Percentiles rank a stretch among this genome's conserved stretches.
Conservation (phyloP, 208 protist genomes). For the Strigomonas oncopelti region DNA sequence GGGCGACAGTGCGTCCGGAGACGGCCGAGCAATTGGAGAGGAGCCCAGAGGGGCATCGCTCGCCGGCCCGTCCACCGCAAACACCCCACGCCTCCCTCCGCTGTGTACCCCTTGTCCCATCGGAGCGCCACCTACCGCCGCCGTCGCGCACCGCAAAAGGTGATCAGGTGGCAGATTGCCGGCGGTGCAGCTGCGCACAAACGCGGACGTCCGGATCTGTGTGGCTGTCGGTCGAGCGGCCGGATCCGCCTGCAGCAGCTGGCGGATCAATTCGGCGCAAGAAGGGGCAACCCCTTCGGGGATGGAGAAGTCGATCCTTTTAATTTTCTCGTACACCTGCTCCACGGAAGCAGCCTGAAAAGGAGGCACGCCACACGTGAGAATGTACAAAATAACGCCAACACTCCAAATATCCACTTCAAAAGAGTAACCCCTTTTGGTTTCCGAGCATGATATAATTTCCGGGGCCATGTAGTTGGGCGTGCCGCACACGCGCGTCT, state of each 20-base stretch:
- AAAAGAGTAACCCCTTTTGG: constrained; percentile 76
- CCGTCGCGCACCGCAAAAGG: too few species aligned
- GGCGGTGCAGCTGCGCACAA: background rate
- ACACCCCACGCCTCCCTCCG: too few species aligned
- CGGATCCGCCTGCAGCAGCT: constrained; percentile 75
- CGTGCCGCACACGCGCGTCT: constrained; percentile 91
- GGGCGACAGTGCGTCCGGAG: too few species aligned
- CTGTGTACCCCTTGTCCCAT: too few species aligned
- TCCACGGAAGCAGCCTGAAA: constrained; percentile 74
- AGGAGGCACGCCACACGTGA: constrained; percentile 76
- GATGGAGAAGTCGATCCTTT: constrained; percentile 69
- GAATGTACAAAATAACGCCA: constrained; percentile 90
- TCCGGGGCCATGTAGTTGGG: constrained; percentile 97
- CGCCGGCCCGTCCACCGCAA: too few species aligned
- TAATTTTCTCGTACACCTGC: constrained; percentile 58
- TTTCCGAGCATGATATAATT: constrained; percentile 39
- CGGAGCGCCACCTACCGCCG: too few species aligned
- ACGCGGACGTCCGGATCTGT: background rate
- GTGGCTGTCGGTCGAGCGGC: constrained; percentile 28
- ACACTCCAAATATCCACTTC: constrained; percentile 94
- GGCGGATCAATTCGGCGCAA: constrained; percentile 79
- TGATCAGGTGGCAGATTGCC: too few species aligned
- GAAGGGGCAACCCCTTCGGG: constrained; percentile 29
- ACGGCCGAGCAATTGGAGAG: too few species aligned
- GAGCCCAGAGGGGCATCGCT: too few species aligned